A percentile compares a stretch with the other conserved stretches of the same genome.
phyloP scores from a whole-genome alignment of 768 basidiomycete genomes.

The Tylopilus subfusipes region DNA sequence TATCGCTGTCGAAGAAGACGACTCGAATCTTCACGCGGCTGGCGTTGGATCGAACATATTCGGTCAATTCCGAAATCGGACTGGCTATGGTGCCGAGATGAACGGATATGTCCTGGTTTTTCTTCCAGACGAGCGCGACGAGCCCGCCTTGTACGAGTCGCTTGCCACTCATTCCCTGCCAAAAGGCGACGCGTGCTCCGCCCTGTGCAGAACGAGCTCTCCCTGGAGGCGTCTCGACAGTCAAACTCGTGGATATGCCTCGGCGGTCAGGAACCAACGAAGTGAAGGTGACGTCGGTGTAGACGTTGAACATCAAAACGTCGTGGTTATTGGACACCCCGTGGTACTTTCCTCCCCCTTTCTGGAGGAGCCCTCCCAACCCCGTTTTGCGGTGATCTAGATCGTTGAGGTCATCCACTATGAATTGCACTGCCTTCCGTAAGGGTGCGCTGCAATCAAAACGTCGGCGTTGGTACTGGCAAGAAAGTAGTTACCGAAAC shows the following conservation, averaged over 20 bases:
- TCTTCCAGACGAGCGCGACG: conserved; percentile 55
- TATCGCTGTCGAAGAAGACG: conserved; percentile 59
- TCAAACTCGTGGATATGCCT: conserved; percentile 47
- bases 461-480: not conserved
- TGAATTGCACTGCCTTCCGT: conserved; percentile 46
- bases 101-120: conserved; percentile 33
- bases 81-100: conserved; percentile 54
- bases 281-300: conserved; percentile 49
- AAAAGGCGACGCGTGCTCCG: conserved; percentile 46
- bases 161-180: conserved; percentile 59
- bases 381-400: conserved; percentile 29
- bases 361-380: conserved; percentile 45
- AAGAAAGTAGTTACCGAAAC: not conserved
- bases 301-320: conserved; percentile 58
- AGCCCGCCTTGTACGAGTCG: conserved; percentile 60
- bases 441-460: conserved; percentile 45
- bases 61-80: conserved; percentile 41
- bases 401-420: conserved; percentile 43
- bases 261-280: conserved; percentile 48
- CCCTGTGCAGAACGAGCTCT: conserved; percentile 42
- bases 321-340: conserved; percentile 40
- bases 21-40: conserved; percentile 41
- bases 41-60: conserved; percentile 35
- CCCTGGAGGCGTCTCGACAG: conserved; percentile 53
- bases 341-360: conserved; percentile 58